Evolutionary conservation across 2,329 filamentous ascomycete species (phyloP), one percentile per base, ranked within the genome.

Genomic region (Hortaea sp.): DNA sequence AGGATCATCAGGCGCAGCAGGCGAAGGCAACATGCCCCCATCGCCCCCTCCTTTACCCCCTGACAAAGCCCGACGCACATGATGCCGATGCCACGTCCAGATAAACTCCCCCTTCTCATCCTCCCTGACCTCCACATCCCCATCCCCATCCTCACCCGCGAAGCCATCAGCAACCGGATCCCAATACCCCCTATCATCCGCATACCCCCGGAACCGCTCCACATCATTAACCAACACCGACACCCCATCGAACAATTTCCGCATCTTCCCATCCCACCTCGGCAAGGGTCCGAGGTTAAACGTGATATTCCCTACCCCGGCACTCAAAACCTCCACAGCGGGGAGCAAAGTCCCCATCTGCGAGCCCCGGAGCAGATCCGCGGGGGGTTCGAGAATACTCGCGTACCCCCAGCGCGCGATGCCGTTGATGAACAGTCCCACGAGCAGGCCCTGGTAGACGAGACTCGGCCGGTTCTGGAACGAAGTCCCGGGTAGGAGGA

Each of bases 371-470:
- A 81, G 80, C 27, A 98, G 68, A 1, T 81, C 80, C 0, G 67
- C 75, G 0, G 85, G 79, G 0, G 92, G 97, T 66, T 98, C 83
- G 11, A 98, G 76, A 41, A 98, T 79, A 1, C 84, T 77, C 51
- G 88, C 89, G 63, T 94, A 98, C 0, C 89, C 89, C 92, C 92
- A 97, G 39, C 90, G 78, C 4, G 89, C 90, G 49, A 94, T 81
- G 44, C 92, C 90, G 62, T 95, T 95, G 68, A 95, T 82, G 65
- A 95, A 97, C 0, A 97, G 75, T 0, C 92, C 92, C 6, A 97
- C 70, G 0, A 98, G 73, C 1, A 98, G 71, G 7, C 92, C 92
- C 64, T 97, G 90, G 60, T 92, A 97, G 2, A 95, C 65, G 6
- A 97, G 72, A 0, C 82, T 83, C 0, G 87, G 85, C 0, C 92